Base-by-base conservation (phyloP, 345 rosid genomes). In the Eucalyptus paniculata region DNA sequence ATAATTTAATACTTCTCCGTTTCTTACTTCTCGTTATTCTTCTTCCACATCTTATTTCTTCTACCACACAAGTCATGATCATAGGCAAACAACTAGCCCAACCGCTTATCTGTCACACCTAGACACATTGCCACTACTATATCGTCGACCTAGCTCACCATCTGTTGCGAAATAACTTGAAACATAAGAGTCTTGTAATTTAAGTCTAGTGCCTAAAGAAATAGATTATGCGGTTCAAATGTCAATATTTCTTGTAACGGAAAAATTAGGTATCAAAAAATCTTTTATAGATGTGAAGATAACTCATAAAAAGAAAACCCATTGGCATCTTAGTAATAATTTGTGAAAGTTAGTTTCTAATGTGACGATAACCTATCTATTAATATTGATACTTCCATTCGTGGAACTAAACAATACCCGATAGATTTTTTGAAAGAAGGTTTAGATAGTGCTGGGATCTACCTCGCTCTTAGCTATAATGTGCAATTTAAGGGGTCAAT, bases 1-100 rank as follows among this genome's bases (percentile, higher is more conserved):
- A 50, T 50, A 50, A 50, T 50, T 14, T 50, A 50, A 50, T 50
- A 50, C 2, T n/a, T 65, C 37, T 30, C 2, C 19, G 5, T 65
- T 30, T 15, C 4, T 65, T 2, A 7, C 21, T 65, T n/a, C 77
- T n/a, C 40, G 23, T 0, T 5, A 0, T 62, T 13, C 69, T 62
- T 62, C 69, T 4, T 67, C 80, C 3, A 8, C 40, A 8, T 32
- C 80, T n/a, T 16, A 34, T 32, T 30, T 16, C 77, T 65, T 65
- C 3, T 18, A 0, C 77, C 40, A 17, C 24, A 17, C 40, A 7
- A 67, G 23, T 17, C 12, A 32, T 17, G 40, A n/a, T 32, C 10
- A n/a, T n/a, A 16, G 77, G 77, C 77, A n/a, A 67, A n/a, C 77
- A 3, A 67, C 77, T 1, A 16, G 77, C 23, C 34, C 13, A 0